Percentiles rank a stretch among this genome's conserved stretches.
Conservation (phyloP, 768 basidiomycete species). For the Asterophora lycoperdoides region DNA sequence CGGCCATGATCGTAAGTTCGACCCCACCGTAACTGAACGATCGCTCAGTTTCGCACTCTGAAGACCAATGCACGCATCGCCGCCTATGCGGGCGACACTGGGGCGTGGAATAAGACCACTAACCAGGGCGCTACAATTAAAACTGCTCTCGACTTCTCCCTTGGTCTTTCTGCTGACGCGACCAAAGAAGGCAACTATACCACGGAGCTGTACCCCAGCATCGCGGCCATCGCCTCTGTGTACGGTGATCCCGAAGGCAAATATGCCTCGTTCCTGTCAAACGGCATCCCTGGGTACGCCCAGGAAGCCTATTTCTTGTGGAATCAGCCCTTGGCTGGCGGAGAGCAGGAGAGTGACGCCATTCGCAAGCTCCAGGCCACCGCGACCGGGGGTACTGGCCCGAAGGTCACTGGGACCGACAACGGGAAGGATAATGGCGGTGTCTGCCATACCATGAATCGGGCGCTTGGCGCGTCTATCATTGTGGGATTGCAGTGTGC, state of each 20-base stretch:
- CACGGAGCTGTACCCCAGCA: conserved; percentile 49
- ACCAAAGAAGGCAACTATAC: conserved; percentile 33
- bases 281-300: conserved; percentile 34
- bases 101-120: conserved; percentile 49
- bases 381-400: not conserved
- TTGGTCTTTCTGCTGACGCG: conserved; percentile 36
- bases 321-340: conserved; percentile 48
- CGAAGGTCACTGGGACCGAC: not conserved
- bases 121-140: conserved; percentile 51
- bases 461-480: not conserved
- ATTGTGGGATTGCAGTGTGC: not conserved
- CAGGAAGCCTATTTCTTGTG: conserved; percentile 47
- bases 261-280: conserved; percentile 46
- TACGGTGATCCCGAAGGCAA: conserved; percentile 63
- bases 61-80: conserved; percentile 57
- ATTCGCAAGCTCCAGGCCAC: conserved; percentile 1
- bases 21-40: not conserved
- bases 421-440: conserved; percentile 1
- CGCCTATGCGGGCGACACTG: conserved; percentile 39
- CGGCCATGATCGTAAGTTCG: conserved; percentile 57
- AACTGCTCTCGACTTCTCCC: conserved; percentile 54
- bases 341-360: conserved; percentile 11
- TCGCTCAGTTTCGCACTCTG: not conserved
- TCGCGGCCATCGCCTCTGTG: conserved; percentile 51
- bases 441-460: not conserved